Evolutionary conservation across 2,329 filamentous ascomycete species (phyloP).

Genomic region (Xylariales sp.): DNA sequence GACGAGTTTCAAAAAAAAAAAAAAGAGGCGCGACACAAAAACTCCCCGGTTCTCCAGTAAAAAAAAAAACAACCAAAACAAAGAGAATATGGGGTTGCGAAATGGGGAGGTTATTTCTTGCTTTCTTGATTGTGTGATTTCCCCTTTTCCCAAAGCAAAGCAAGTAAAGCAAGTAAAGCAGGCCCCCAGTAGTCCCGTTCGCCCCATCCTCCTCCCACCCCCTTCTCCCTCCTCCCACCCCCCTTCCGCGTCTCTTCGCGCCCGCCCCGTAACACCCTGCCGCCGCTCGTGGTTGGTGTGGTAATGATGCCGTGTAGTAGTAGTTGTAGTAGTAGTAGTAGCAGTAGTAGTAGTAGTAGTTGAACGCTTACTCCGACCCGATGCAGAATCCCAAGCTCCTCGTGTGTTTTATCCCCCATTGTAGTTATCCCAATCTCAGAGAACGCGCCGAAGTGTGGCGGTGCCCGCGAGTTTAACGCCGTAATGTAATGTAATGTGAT

Average conservation of each 20-base stretch:
- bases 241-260: neutral
- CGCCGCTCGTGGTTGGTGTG: slow-evolving; percentile 14
- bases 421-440: slow-evolving; percentile 29
- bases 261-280: neutral
- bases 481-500: slow-evolving; percentile 21
- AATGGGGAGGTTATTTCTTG: slow-evolving; percentile 3
- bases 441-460: slow-evolving; percentile 18
- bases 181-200: slow-evolving; percentile 2
- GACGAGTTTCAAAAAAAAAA: slow-evolving; percentile 5
- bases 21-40: too few relatives aligned
- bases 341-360: slow-evolving; percentile 5
- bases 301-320: slow-evolving; percentile 19
- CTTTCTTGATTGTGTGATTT: too few relatives aligned
- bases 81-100: slow-evolving; percentile 14
- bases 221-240: neutral
- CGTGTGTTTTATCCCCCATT: slow-evolving; percentile 20
- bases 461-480: slow-evolving; percentile 23
- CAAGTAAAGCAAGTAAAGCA: neutral
- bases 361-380: slow-evolving; percentile 41
- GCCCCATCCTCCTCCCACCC: neutral
- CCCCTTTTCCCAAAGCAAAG: too few relatives aligned
- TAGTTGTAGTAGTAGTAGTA: too few relatives aligned
- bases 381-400: slow-evolving; percentile 38
- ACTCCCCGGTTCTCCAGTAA: neutral
- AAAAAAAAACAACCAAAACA: neutral